Evolutionary conservation across 352 stramenopile genomes (phyloP), one percentile per base, ranked within the genome.

Genomic region (Thraustotheca clavata): DNA sequence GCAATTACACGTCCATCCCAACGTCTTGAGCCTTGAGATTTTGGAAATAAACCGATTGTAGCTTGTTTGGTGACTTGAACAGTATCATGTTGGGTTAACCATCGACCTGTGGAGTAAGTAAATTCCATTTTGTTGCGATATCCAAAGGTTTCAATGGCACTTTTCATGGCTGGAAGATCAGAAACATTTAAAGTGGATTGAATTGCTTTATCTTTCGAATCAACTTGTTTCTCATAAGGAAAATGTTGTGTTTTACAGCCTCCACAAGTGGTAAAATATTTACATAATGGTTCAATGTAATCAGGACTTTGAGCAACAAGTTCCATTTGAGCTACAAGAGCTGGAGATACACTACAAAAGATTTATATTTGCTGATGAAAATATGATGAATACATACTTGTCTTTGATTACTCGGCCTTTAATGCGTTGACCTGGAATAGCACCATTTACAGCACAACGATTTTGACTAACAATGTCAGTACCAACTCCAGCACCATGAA

Each of bases 111-210:
- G 60, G 77, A 89, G 59, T 80, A 89, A 7, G 82, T 89, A 60
- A 91, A 91, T 66, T 91, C 82, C 73, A 87, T 89, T 63, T 91
- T 91, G 73, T 89, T 91, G 59, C 82, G 78, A 66, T 91, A 91
- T 35, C 76, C 59, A 46, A 79, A 83, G 9, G 74, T 43, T 3
- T 36, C 60, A 22, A 7, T 6, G 0, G 35, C 27, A 0, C 50
- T 22, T 7, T 54, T 26, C 8, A 71, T 36, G 2, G 33, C 27
- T 1, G 24, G 36, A 11, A 52, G 24, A 31, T 52, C 43, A 9
- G 11, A 26, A 14, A 2, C 2, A 52, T 18, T 31, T 5, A 91
- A 82, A 0, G 83, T 61, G 36, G 67, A 34, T n/a, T 69, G 38
- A 11, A 91, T 67, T 27, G 76, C 77, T 18, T 55, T n/a, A 31